Percentiles rank a stretch among this genome's conserved stretches.
Conservation (phyloP, 1,139 yeast genomes). For the Diutina sp. region DNA sequence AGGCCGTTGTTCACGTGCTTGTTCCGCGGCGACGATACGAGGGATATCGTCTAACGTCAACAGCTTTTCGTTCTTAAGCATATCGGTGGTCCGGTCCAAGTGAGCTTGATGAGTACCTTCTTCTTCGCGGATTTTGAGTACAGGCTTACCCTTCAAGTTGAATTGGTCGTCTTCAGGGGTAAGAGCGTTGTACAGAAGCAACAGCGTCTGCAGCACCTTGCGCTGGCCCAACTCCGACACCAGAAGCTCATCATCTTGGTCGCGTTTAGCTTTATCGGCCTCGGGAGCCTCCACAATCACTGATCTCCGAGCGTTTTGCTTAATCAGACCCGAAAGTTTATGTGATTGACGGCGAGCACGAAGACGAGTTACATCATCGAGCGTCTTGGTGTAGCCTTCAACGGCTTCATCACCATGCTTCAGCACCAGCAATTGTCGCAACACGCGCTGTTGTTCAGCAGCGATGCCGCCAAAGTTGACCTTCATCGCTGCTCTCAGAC, state of each 20-base stretch:
- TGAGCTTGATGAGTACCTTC: constrained; percentile 17
- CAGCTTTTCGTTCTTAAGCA: constrained; percentile 70
- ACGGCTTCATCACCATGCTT: constrained; percentile 11
- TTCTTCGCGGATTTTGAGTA: constrained; percentile 32
- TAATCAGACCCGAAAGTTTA: constrained; percentile 39
- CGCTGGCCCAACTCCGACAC: not conserved
- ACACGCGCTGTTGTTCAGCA: not conserved
- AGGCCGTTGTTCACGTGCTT: constrained; percentile 85
- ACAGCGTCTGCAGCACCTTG: not conserved
- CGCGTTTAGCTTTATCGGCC: constrained; percentile 32
- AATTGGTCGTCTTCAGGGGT: constrained; percentile 19
- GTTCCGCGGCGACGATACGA: constrained; percentile 93
- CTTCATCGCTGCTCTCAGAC: constrained; percentile 60
- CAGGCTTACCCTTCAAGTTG: constrained; percentile 16
- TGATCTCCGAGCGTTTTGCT: constrained; percentile 35
- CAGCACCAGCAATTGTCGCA: not conserved
- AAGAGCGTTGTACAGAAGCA: not conserved
- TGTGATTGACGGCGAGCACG: constrained; percentile 67
- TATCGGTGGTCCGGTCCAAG: constrained; percentile 46
- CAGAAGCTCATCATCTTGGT: constrained; percentile 7
- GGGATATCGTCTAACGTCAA: constrained; percentile 93
- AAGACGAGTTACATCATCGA: constrained; percentile 67
- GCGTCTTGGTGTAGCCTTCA: constrained; percentile 48
- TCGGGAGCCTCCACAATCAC: constrained; percentile 40
- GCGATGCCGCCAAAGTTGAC: not conserved